Evolutionary conservation across 192 early-diverging fungal species (phyloP), one percentile per base, ranked within the genome.

Genomic region (Backusella morwellensis): DNA sequence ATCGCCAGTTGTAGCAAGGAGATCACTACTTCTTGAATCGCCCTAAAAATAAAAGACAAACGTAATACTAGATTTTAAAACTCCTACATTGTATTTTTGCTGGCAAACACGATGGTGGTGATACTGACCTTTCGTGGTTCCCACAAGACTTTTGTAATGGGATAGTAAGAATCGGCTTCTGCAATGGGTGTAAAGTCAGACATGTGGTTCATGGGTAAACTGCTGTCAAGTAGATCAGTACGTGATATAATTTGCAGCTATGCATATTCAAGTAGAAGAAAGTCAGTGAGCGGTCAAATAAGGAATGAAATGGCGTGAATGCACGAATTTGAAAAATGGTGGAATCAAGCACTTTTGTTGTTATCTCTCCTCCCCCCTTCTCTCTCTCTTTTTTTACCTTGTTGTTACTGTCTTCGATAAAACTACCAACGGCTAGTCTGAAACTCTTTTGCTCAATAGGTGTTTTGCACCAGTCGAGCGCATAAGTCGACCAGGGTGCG

Each of bases 61-160:
- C 36, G 36, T 41, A 66, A 35, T 67, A 59, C 38, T n/a, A 12
- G 26, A 19, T 35, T 32, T 72, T 72, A 44, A 72, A 72, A 72
- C 70, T 72, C 70, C 42, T 72, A 47, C 23, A 21, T 38, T 23
- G 23, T 36, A 44, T 56, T 12, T 44, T 12, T 44, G 14, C 29
- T 34, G 17, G 15, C 19, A 72, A 63, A 50, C 50, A 34, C 32
- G 19, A 35, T 23, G n/a, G 26, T 34, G 2, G 8, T 44, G 17
- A 21, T 66, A 35, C 72, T 70, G 77, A 88, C 91, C 77, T 90
- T 91, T 26, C 86, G 78, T 23, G 96, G 96, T 66, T 93, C 88
- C 96, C 96, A 99, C 63, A 93, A 81, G 35, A 97, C 85, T 80
- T 97, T 98, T 9, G 97, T 97, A 68, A 95, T 87, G 23, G 98